Percentiles rank a stretch among this genome's conserved stretches.
Evolutionary conservation across 176 grass and related monocot species (phyloP).

Genomic region (Musa beccarii): DNA sequence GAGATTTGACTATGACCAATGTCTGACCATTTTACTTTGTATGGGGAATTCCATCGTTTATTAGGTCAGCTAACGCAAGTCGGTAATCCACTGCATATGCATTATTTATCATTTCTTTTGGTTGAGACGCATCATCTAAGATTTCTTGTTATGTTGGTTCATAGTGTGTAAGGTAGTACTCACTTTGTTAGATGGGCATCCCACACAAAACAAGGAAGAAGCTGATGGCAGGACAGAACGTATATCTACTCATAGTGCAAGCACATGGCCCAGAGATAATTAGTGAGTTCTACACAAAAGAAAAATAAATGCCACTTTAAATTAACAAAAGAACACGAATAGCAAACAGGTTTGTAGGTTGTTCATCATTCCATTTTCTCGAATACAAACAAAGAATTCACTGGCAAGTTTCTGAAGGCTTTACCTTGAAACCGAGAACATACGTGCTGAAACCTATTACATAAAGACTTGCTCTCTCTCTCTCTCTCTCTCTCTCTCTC

Average conservation of each 20-base stretch:
- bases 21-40: no score
- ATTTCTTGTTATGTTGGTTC: neutral
- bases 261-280: neutral
- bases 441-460: neutral
- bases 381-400: neutral
- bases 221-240: neutral
- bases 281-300: no score
- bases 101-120: neutral
- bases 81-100: neutral
- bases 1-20: no score
- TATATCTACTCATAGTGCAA: neutral
- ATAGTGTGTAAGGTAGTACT: neutral
- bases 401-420: neutral
- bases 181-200: slow-evolving; percentile 8
- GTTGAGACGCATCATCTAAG: neutral
- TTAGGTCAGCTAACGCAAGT: neutral
- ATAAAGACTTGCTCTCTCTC: neutral
- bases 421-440: no score
- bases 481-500: no score
- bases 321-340: neutral
- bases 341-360: no score
- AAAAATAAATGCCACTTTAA: no score
- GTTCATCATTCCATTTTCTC: neutral
- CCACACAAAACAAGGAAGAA: neutral
- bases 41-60: neutral